A percentile compares a stretch with the other conserved stretches of the same genome.
phyloP scores from a whole-genome alignment of 1,139 yeast genomes.

The Scheffersomyces cryptocercus region DNA sequence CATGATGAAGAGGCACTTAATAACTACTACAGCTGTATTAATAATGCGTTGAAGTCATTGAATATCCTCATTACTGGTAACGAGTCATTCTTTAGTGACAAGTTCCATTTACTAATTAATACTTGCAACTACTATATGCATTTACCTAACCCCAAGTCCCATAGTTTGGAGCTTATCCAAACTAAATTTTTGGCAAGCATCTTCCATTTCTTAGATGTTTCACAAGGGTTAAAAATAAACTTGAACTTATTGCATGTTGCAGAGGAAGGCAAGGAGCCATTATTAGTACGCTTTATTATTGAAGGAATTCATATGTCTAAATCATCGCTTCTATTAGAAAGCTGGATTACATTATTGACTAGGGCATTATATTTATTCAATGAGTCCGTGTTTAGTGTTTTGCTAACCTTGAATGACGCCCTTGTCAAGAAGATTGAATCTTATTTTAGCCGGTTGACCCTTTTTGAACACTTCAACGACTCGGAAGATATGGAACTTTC shows the following conservation, averaged over 20 bases:
- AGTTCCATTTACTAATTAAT: constrained; percentile 30
- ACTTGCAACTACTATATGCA: constrained; percentile 26
- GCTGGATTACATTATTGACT: constrained; percentile 49
- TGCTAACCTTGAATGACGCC: constrained; percentile 50
- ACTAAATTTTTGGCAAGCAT: constrained; percentile 31
- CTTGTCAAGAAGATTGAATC: constrained; percentile 47
- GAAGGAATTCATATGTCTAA: constrained; percentile 38
- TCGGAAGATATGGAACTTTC: constrained; percentile 42
- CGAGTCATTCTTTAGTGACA: constrained; percentile 50
- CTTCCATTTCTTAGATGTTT: constrained; percentile 31
- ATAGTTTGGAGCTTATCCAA: constrained; percentile 31
- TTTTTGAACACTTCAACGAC: constrained; percentile 18
- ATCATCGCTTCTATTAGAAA: constrained; percentile 43
- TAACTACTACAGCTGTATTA: constrained; percentile 29
- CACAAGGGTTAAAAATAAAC: constrained; percentile 30
- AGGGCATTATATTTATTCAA: constrained; percentile 49
- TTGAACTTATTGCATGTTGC: constrained; percentile 34
- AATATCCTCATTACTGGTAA: constrained; percentile 53
- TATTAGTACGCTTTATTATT: constrained; percentile 35
- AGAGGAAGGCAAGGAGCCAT: constrained; percentile 33
- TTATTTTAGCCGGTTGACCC: constrained; percentile 28
- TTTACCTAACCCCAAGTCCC: constrained; percentile 10
- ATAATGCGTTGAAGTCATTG: constrained; percentile 41
- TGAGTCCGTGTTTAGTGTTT: constrained; percentile 52
- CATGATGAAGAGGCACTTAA: constrained; percentile 17